These are phyloP conservation scores for Candida pseudofarinosa DNA, from an alignment of 805 yeast species.

Conservation along the genomic window DNA sequence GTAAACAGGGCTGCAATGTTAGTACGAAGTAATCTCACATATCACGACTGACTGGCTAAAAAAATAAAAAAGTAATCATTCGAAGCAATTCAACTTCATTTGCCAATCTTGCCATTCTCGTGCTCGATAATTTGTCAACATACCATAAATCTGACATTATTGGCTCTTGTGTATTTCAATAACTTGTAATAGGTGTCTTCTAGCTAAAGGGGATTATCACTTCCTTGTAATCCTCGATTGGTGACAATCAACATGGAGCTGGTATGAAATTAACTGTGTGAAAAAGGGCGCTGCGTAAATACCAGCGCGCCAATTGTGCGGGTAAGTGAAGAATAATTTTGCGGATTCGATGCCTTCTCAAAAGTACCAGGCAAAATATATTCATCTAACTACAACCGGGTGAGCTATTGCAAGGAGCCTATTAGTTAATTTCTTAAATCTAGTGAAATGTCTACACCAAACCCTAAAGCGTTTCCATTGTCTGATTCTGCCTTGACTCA, in stretches of 20 bases:
- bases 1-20: constrained; percentile 58
- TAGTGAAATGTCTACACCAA: constrained; percentile 71
- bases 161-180: constrained; percentile 4
- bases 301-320: background rate
- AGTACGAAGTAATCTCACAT: constrained; percentile 7
- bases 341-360: background rate
- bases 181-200: constrained; percentile 1
- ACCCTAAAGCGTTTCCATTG: constrained; percentile 98
- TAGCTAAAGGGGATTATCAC: constrained; percentile 2
- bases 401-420: constrained; percentile 54
- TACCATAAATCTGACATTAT: constrained; percentile 76
- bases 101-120: too few relatives aligned
- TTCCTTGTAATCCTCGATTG: constrained; percentile 2
- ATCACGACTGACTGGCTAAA: background rate
- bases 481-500: constrained; percentile 95
- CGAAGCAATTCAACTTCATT: too few relatives aligned
- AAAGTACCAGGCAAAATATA: background rate
- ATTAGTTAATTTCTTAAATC: constrained; percentile 5
- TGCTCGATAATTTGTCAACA: constrained; percentile 23
- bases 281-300: constrained; percentile 1
- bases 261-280: background rate
- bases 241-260: constrained; percentile 1
- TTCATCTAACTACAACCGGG: constrained; percentile 16
- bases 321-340: background rate
- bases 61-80: background rate